Evolutionary conservation across 352 stramenopile species (phyloP), one percentile per base, ranked within the genome.

Genomic region (Phytophthora kernoviae): DNA sequence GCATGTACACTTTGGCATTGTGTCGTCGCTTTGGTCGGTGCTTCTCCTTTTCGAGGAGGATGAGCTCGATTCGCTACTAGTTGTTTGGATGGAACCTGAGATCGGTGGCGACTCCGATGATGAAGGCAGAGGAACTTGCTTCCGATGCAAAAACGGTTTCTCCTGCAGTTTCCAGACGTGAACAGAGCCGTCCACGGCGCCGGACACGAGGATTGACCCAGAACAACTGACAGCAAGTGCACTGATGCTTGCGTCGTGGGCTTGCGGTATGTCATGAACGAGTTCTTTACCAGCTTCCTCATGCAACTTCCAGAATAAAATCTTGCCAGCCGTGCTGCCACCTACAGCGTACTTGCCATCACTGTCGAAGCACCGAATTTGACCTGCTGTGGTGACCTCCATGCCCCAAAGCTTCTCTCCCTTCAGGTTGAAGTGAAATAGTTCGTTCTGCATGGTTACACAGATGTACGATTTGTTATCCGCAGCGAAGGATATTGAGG

Each of bases 241-340:
- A 21, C 70, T 87, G 52, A 94, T 80, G 54, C 81, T 79, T 17
- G 78, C 64, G 8, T 84, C 76, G 44, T 92, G 81, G 18, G 79
- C 81, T 36, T 75, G 74, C 1, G 75, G 67, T 18, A 92, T 85
- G 27, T 87, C 72, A 41, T 77, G 90, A 9, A 90, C 58, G n/a
- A 84, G 39, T 24, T 85, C 77, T 1, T 68, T 73, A 7, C 73
- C 81, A 32, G 44, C 22, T 8, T 57, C 36, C 6, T 78, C 62
- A 41, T 81, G 70, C 15, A 91, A 44, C 46, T 87, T 84, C 84
- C 82, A 92, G 53, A 91, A 89, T 15, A 89, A 69, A 22, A 91
- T 54, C 21, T 70, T 73, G 15, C 81, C 84, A 24, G 76, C 75
- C 1, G 79, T 85, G 5, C 80, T 90, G 15, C 84, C 80, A 5